phyloP scores from a whole-genome alignment of 441 rosid genomes.

The Gossypium gossypioides region DNA sequence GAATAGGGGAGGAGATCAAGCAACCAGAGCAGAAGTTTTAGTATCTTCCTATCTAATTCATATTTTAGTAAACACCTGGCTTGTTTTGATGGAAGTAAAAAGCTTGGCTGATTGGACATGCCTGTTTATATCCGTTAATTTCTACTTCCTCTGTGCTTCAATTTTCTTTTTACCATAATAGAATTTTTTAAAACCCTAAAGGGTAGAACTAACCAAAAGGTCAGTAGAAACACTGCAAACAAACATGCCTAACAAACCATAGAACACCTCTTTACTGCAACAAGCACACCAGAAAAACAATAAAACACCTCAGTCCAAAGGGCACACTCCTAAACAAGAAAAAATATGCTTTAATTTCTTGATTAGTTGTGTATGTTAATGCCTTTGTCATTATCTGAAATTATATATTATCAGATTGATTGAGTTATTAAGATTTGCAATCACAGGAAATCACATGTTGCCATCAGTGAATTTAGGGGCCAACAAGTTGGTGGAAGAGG shows the following conservation, averaged over 20 bases:
- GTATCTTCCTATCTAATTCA: not conserved
- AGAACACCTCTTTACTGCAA: too few species aligned
- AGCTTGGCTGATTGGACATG: not conserved
- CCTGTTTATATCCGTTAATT: not conserved
- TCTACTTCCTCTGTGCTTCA: not conserved
- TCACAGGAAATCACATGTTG: constrained; percentile 71
- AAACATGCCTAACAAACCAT: too few species aligned
- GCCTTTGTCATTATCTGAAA: not conserved
- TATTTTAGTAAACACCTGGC: not conserved
- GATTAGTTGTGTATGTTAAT: not conserved
- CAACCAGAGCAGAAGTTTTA: not conserved
- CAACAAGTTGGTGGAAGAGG: constrained; percentile 28
- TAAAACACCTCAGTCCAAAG: too few species aligned
- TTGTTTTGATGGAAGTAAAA: constrained; percentile 5
- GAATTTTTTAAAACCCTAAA: too few species aligned
- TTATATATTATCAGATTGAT: not conserved
- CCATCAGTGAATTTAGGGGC: constrained; percentile 56
- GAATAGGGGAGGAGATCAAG: not conserved
- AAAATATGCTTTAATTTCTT: too few species aligned
- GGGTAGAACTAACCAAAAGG: too few species aligned
- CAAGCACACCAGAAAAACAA: too few species aligned
- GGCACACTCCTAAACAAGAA: too few species aligned
- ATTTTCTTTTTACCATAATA: not conserved
- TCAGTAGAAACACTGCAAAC: too few species aligned
- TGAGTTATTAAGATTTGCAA: constrained; percentile 15